phyloP scores from a whole-genome alignment of 805 yeast species.

The Monosporozyma yasuniensis region DNA sequence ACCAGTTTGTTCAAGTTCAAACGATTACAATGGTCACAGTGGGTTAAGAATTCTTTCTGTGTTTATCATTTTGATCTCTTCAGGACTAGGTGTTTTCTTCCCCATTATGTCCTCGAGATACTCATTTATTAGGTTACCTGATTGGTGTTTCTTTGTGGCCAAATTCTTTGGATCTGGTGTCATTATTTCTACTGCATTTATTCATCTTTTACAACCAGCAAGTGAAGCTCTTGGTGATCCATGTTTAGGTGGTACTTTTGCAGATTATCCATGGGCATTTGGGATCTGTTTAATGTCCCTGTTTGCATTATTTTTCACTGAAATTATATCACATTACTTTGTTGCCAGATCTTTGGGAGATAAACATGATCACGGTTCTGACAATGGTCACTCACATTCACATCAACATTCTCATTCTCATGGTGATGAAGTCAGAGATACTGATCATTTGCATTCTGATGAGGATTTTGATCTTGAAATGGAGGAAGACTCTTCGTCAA shows the following conservation, averaged over 20 bases:
- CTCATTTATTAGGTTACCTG: conserved; percentile 50
- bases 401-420: neutral
- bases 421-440: neutral
- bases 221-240: conserved; percentile 41
- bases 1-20: conserved; percentile 30
- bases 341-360: conserved; percentile 36
- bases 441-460: neutral
- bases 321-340: conserved; percentile 38
- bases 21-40: conserved; percentile 37
- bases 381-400: neutral
- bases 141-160: conserved; percentile 55
- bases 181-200: conserved; percentile 71
- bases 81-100: conserved; percentile 50
- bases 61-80: conserved; percentile 50
- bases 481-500: neutral
- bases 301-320: conserved; percentile 40
- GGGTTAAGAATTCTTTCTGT: conserved; percentile 46
- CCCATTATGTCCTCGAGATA: conserved; percentile 53
- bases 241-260: conserved; percentile 57
- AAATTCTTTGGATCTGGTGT: conserved; percentile 81
- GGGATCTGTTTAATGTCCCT: conserved; percentile 45
- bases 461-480: neutral
- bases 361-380: conserved; percentile 6
- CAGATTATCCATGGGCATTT: conserved; percentile 48
- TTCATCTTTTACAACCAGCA: conserved; percentile 67